A percentile compares a stretch with the other conserved stretches of the same genome.
phyloP scores from a whole-genome alignment of 306 rosid genomes.

The Myrica gale region DNA sequence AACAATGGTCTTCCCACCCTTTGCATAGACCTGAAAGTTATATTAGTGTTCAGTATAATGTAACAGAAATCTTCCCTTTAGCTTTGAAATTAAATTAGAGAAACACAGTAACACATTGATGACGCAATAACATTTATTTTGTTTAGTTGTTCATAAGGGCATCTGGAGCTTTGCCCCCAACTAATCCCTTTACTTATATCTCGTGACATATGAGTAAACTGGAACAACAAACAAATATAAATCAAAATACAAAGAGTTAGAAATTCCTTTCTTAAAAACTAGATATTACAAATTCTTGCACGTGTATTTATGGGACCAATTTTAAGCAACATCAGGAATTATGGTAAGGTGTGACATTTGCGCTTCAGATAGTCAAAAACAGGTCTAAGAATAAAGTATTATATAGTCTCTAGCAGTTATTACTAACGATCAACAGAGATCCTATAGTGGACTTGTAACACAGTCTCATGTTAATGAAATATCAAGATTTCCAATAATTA shows the following conservation, averaged over 20 bases:
- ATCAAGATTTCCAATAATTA: background rate
- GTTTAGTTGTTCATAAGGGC: too few relatives aligned
- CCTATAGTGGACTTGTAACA: background rate
- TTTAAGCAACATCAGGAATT: too few relatives aligned
- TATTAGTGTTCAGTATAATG: slow-evolving; percentile 14
- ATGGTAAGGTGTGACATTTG: too few relatives aligned
- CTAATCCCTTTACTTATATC: background rate
- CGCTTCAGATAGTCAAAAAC: too few relatives aligned
- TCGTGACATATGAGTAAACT: background rate
- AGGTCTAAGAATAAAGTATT: too few relatives aligned
- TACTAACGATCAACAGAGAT: too few relatives aligned
- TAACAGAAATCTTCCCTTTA: background rate
- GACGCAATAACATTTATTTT: background rate
- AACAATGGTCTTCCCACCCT: slow-evolving; percentile 98
- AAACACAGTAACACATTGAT: background rate
- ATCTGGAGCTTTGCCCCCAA: too few relatives aligned
- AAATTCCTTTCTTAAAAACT: background rate
- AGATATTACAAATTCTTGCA: background rate
- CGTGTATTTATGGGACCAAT: background rate
- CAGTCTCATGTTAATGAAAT: background rate
- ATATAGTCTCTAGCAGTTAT: too few relatives aligned
- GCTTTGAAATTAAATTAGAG: background rate
- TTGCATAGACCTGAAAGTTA: slow-evolving; percentile 82
- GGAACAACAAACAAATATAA: background rate
- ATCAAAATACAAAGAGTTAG: background rate